Evolutionary conservation across 1,284 basidiomycete species (phyloP), one percentile per base, ranked within the genome.

Genomic region (Ustilago shanxiensis): DNA sequence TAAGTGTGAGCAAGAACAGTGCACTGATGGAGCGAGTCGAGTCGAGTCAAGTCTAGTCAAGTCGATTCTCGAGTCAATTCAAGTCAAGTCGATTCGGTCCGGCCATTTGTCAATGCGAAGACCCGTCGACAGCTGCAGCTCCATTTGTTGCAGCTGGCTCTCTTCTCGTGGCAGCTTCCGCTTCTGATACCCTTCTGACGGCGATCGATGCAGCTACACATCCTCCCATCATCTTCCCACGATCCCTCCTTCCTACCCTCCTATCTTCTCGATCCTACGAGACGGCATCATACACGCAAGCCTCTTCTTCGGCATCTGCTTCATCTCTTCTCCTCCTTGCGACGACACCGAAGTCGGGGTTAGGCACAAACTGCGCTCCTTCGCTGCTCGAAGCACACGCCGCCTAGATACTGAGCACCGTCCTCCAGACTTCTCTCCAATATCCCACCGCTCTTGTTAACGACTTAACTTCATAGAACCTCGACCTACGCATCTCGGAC

Each of bases 261-360:
- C 35, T 13, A 2, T 26, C 35, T 24, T 56, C 26, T 8, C 54
- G 2, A 45, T 29, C 35, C 35, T 54, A n/a, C 59, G 39, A 53
- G 39, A 61, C 59, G 51, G 39, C 59, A 16, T 33, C 59, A 61
- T 53, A 61, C 51, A 52, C 59, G 50, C 26, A 33, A n/a, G 24
- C 18, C 59, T 29, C 53, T 35, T 14, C n/a, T 18, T 16, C 37
- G 20, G n/a, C 59, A 20, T 26, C 50, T 61, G 50, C 59, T 53
- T 31, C 24, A 24, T 61, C 51, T 44, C 33, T 29, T 22, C 26
- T 18, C 28, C 26, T 26, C 26, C 50, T 22, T 22, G 26, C 54
- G 6, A 28, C 54, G 26, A 16, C 39, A 18, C 13, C n/a, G n/a
- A n/a, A n/a, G n/a, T n/a, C n/a, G n/a, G n/a, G n/a, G n/a, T n/a